Percentiles rank a stretch among this genome's conserved stretches.
Conservation (phyloP, 176 grass and related monocot species). For the Tuctoria greenei region DNA sequence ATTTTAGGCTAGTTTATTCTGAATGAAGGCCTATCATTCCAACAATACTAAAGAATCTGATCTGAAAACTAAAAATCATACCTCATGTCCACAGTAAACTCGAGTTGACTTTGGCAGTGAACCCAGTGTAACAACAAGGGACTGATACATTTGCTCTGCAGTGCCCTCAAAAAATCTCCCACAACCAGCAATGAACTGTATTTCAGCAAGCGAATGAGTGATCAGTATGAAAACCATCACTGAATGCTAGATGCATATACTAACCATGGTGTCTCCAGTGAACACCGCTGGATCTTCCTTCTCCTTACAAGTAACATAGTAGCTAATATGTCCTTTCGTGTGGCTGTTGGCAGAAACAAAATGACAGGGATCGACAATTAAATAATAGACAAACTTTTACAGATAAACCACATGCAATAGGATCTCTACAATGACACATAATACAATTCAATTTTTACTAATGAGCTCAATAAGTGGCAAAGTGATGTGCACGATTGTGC, state of each 20-base stretch:
- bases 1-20: background rate
- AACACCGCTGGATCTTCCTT: slow-evolving; percentile 73
- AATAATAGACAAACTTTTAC: background rate
- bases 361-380: slow-evolving; percentile 12
- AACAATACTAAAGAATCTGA: background rate
- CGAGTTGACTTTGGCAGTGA: slow-evolving; percentile 85
- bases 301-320: slow-evolving; percentile 72
- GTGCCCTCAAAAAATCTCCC: slow-evolving; percentile 96
- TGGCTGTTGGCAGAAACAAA: slow-evolving; percentile 54
- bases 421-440: background rate
- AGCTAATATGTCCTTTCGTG: slow-evolving; percentile 93
- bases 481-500: background rate
- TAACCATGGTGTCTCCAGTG: slow-evolving; percentile 95
- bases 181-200: slow-evolving; percentile 91
- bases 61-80: slow-evolving; percentile 18
- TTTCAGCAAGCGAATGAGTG: background rate
- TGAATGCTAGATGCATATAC: slow-evolving; percentile 32
- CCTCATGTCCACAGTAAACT: slow-evolving; percentile 98
- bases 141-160: slow-evolving; percentile 96
- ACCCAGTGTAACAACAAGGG: slow-evolving; percentile 77
- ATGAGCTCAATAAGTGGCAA: background rate
- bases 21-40: slow-evolving; percentile 3
- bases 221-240: slow-evolving; percentile 12
- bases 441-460: background rate
- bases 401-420: background rate